A percentile compares a stretch with the other conserved stretches of the same genome.
phyloP scores from a whole-genome alignment of 1,284 basidiomycete genomes.

The Meira miltonrushii region DNA sequence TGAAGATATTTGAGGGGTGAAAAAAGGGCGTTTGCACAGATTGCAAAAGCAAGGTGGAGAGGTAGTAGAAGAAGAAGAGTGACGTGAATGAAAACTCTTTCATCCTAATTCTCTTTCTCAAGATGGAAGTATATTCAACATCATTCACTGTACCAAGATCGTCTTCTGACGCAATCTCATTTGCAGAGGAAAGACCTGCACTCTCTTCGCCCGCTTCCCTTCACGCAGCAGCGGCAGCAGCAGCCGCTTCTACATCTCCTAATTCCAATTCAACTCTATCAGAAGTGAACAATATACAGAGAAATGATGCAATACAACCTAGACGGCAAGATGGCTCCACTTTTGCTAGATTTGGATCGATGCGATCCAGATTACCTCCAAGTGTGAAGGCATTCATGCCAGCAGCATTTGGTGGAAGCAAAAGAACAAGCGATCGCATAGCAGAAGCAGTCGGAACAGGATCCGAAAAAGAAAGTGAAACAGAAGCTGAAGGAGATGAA shows the following conservation, averaged over 20 bases:
- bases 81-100: no score
- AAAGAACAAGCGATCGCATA: slow-evolving; percentile 43
- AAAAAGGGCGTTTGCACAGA: neutral
- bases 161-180: slow-evolving; percentile 19
- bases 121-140: slow-evolving; percentile 44
- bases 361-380: slow-evolving; percentile 45
- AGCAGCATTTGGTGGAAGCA: slow-evolving; percentile 38
- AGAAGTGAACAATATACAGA: slow-evolving; percentile 7
- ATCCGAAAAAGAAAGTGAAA: slow-evolving; percentile 32
- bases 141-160: slow-evolving; percentile 40
- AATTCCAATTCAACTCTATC: slow-evolving; percentile 9
- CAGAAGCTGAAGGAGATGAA: slow-evolving; percentile 17
- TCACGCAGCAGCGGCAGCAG: slow-evolving; percentile 5
- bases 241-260: slow-evolving; percentile 1
- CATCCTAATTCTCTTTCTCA: neutral
- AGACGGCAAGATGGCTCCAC: slow-evolving; percentile 19
- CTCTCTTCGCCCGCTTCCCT: neutral
- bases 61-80: neutral
- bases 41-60: neutral
- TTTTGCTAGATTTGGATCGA: slow-evolving; percentile 33
- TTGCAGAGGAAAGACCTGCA: neutral
- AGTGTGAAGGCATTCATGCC: slow-evolving; percentile 49
- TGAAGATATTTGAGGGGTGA: neutral
- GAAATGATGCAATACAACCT: slow-evolving; percentile 10
- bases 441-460: slow-evolving; percentile 31